Percentiles rank a stretch among this genome's conserved stretches.
These are phyloP conservation scores for Naegleria gruberi DNA, from an alignment of 208 protist genomes.

Conservation along the genomic window DNA sequence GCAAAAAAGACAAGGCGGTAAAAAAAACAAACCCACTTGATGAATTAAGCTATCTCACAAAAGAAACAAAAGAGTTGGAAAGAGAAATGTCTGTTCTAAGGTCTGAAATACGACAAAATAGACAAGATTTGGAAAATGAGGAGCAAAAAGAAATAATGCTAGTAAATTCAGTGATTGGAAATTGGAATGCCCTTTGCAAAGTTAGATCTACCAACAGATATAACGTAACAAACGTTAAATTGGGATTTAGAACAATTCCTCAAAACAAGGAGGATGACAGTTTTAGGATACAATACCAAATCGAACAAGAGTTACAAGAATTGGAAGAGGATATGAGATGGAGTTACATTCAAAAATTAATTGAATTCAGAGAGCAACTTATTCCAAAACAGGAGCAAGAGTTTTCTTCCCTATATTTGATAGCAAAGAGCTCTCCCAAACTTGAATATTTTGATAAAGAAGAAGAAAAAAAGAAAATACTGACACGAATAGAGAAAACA, in stretches of 20 bases:
- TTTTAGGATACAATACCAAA: neutral
- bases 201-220: neutral
- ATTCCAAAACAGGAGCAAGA: neutral
- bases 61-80: neutral
- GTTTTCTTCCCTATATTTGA: neutral
- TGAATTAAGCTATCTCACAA: neutral
- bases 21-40: neutral
- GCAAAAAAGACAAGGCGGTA: neutral
- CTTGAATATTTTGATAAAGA: neutral
- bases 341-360: neutral
- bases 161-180: neutral
- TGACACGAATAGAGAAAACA: neutral
- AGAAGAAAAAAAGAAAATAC: neutral
- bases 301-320: neutral
- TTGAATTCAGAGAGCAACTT: neutral
- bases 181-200: neutral
- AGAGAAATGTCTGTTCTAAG: neutral
- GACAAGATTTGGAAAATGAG: neutral
- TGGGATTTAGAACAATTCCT: neutral
- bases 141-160: neutral
- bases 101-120: neutral
- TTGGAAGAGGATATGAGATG: neutral
- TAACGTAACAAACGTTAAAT: neutral
- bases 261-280: neutral
- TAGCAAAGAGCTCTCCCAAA: neutral